These are phyloP conservation scores for Daldinia loculata DNA, from an alignment of 495 filamentous ascomycete genomes.

Conservation along the genomic window DNA sequence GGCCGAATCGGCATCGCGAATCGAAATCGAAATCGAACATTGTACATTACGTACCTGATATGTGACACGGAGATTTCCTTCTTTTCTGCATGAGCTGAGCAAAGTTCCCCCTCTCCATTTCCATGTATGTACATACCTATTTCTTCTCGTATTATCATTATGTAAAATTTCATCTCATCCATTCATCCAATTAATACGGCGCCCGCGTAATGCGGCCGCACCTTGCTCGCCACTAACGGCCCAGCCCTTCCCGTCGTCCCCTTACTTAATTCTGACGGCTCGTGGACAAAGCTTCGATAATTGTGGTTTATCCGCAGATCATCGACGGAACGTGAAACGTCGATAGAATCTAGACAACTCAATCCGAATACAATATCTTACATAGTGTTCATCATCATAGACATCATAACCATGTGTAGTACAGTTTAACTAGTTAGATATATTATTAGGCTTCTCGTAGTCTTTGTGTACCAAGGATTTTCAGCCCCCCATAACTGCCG, in stretches of 20 bases:
- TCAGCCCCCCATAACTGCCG: not conserved
- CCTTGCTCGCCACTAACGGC: too few species aligned
- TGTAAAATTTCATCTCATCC: not conserved
- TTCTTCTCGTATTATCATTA: not conserved
- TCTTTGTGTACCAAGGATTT: not conserved
- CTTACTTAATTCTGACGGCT: not conserved
- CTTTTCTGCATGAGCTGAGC: not conserved
- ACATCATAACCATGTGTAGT: not conserved
- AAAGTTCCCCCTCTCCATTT: too few species aligned
- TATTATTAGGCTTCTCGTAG: slow-evolving; percentile 2
- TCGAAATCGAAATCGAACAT: not conserved
- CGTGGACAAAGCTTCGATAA: not conserved
- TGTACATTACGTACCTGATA: not conserved
- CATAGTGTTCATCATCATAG: not conserved
- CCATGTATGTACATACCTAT: not conserved
- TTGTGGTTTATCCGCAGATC: not conserved
- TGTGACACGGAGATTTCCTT: not conserved
- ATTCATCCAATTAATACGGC: not conserved
- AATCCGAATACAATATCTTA: not conserved
- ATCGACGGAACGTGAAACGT: not conserved
- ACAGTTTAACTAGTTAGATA: not conserved
- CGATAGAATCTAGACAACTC: not conserved
- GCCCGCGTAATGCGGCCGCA: too few species aligned
- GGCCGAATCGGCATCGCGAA: not conserved
- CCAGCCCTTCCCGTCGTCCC: too few species aligned